Evolutionary conservation across 2,329 filamentous ascomycete genomes (phyloP).

Genomic region (Paracoccidioides brasiliensis): DNA sequence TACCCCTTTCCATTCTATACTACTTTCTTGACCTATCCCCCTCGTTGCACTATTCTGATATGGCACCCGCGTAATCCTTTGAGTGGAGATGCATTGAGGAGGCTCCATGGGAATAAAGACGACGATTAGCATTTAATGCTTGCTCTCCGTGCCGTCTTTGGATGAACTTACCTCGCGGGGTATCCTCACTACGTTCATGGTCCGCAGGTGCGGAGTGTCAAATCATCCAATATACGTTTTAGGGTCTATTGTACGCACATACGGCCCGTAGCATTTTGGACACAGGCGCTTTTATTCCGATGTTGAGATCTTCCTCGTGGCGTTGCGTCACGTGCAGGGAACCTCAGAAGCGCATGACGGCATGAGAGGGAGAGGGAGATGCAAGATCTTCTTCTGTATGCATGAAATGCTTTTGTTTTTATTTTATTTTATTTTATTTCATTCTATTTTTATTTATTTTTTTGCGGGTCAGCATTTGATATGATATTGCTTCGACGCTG

Average conservation of each 20-base stretch:
- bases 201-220: too few relatives aligned
- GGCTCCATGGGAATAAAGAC: too few relatives aligned
- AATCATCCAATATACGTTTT: too few relatives aligned
- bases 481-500: background rate
- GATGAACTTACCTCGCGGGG: too few relatives aligned
- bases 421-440: background rate
- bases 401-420: background rate
- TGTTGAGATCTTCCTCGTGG: background rate
- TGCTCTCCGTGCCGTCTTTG: too few relatives aligned
- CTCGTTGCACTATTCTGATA: too few relatives aligned
- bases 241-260: background rate
- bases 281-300: background rate
- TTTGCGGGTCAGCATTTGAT: background rate
- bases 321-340: background rate
- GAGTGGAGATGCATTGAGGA: too few relatives aligned
- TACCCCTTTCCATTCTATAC: too few relatives aligned
- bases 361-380: background rate
- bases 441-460: background rate
- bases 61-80: too few relatives aligned
- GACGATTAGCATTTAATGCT: too few relatives aligned
- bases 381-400: background rate
- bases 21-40: too few relatives aligned
- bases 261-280: background rate
- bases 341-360: background rate
- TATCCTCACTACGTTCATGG: too few relatives aligned